Conservation (phyloP, 225 moss, liverwort and hornwort genomes). For the Physcomitrium patens region DNA sequence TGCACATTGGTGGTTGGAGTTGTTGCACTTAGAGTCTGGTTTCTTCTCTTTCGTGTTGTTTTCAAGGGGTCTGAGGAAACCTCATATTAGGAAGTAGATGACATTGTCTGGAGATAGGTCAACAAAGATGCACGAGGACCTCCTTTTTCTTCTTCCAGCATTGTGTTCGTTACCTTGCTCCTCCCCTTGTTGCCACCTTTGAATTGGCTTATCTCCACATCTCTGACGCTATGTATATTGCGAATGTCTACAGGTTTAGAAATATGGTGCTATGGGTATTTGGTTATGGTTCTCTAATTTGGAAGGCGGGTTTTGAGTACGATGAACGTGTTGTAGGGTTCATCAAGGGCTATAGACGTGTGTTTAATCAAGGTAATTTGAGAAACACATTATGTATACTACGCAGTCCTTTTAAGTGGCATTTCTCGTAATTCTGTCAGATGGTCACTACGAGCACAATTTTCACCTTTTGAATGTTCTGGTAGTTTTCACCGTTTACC, state of each 20-base stretch:
- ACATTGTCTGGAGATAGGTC: slow-evolving; percentile 2
- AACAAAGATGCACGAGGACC: background rate
- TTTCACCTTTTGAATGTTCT: too few species aligned
- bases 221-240: slow-evolving; percentile 1
- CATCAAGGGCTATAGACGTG: slow-evolving; percentile 71
- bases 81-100: background rate
- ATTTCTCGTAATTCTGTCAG: background rate
- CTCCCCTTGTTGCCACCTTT: background rate
- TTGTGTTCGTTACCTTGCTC: background rate
- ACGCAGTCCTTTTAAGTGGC: too few species aligned
- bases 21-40: background rate
- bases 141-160: background rate
- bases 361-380: slow-evolving; percentile 67
- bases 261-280: slow-evolving; percentile 64
- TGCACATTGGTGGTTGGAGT: slow-evolving; percentile 17
- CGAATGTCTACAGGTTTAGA: slow-evolving; percentile 27
- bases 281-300: slow-evolving; percentile 78
- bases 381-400: background rate
- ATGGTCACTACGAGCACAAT: background rate
- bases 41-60: background rate
- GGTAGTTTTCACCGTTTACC: too few species aligned
- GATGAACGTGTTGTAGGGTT: slow-evolving; percentile 72
- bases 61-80: background rate
- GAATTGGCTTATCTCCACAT: slow-evolving; percentile 6
- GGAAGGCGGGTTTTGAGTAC: slow-evolving; percentile 76